phyloP scores from a whole-genome alignment of 164 flowering plant species.

The Amborella trichopoda region DNA sequence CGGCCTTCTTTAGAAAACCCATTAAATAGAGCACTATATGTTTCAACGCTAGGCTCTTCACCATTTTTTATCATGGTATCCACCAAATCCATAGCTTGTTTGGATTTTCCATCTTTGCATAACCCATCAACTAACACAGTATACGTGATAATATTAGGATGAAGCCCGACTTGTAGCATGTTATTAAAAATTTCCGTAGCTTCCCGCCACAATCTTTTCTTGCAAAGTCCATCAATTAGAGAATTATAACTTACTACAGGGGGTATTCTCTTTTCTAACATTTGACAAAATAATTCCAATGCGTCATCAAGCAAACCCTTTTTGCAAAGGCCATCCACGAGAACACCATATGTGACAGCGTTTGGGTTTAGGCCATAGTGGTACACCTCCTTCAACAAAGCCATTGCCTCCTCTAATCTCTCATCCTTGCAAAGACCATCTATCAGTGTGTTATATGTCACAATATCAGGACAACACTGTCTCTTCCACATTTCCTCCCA shows the following conservation, averaged over 20 bases:
- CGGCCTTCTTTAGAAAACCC: conserved; percentile 11
- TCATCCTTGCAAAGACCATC: conserved; percentile 16
- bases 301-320: conserved; percentile 18
- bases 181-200: conserved; percentile 11
- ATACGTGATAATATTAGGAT: conserved; percentile 15
- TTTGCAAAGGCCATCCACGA: conserved; percentile 27
- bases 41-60: conserved; percentile 9
- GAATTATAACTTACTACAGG: conserved; percentile 11
- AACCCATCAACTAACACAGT: conserved; percentile 17
- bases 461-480: conserved; percentile 6
- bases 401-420: conserved; percentile 11
- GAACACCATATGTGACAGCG: conserved; percentile 19
- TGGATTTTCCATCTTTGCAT: conserved; percentile 7
- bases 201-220: conserved; percentile 4
- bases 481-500: conserved; percentile 7
- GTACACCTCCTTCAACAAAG: conserved; percentile 9
- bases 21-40: conserved; percentile 10
- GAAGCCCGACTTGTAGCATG: conserved; percentile 14
- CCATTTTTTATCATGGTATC: conserved; percentile 14
- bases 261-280: conserved; percentile 6
- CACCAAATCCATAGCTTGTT: conserved; percentile 13
- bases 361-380: conserved; percentile 11
- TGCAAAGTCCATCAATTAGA: conserved; percentile 21
- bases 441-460: conserved; percentile 16
- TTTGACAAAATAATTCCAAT: conserved; percentile 4